phyloP scores from a whole-genome alignment of 2,329 filamentous ascomycete genomes.

The Cordyceps farinosa region DNA sequence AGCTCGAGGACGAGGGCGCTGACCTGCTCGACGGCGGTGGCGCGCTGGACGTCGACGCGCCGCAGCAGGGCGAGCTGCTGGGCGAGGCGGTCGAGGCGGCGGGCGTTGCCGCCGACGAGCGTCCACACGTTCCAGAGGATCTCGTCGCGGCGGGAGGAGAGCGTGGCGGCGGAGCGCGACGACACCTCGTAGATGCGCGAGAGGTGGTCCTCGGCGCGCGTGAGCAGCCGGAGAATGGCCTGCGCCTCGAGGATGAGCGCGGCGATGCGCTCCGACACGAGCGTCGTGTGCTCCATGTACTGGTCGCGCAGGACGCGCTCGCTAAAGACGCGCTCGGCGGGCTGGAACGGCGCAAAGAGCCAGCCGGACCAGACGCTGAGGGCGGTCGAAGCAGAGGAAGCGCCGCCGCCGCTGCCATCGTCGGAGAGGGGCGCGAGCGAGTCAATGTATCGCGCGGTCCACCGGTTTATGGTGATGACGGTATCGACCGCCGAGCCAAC shows the following conservation, averaged over 20 bases:
- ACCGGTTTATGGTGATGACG: constrained; percentile 70
- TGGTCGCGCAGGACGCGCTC: constrained; percentile 65
- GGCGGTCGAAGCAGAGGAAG: constrained; percentile 29
- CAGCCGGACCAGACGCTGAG: constrained; percentile 41
- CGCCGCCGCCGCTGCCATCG: constrained; percentile 25
- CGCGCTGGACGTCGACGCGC: constrained; percentile 64
- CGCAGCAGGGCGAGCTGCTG: constrained; percentile 61
- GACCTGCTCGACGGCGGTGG: constrained; percentile 65
- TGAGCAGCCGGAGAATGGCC: constrained; percentile 61
- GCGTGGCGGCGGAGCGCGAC: constrained; percentile 57
- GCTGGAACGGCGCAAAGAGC: constrained; percentile 61
- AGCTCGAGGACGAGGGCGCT: constrained; percentile 66
- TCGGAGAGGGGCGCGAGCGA: constrained; percentile 44
- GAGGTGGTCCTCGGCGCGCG: constrained; percentile 66
- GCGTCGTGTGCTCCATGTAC: constrained; percentile 68
- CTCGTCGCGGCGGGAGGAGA: constrained; percentile 58
- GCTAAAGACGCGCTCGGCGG: constrained; percentile 43
- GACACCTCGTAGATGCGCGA: constrained; percentile 67
- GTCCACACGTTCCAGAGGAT: constrained; percentile 71
- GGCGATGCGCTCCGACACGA: constrained; percentile 67
- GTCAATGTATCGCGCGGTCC: constrained; percentile 68
- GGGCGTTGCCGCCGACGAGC: constrained; percentile 64
- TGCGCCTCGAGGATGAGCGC: constrained; percentile 67
- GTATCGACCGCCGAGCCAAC: constrained; percentile 71
- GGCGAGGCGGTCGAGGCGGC: constrained; percentile 57